Evolutionary conservation across 192 early-diverging fungal genomes (phyloP), one percentile per base, ranked within the genome.

Genomic region (Backusella australiensis): DNA sequence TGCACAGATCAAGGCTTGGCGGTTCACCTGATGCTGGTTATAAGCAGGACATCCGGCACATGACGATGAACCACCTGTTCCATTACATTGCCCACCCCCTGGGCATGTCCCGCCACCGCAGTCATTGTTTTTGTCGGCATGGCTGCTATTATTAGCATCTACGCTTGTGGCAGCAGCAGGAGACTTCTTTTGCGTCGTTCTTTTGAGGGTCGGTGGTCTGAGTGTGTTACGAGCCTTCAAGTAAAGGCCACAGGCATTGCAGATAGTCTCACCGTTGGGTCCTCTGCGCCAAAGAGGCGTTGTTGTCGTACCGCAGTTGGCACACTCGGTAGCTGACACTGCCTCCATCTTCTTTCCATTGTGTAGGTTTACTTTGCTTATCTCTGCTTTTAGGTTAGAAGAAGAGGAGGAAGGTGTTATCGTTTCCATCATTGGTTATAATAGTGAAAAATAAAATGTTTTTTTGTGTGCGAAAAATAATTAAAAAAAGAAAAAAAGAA

Each of bases 251-350:
- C 98, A 99, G 1, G 97, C 97, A 74, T 99, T 99, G 81, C 98
- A 99, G 53, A 99, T 93, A 19, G 95, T 92, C 68, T 95, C 92
- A 71, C 97, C 98, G 56, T 89, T 88, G 15, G 89, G 88, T 74
- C 94, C 91, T 66, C 96, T 85, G 29, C 98, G 85, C 98, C 98
- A 99, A 41, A 99, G 86, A 3, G 96, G 92, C 17, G 98, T 99
- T 11, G 91, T 90, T 12, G 91, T 97, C 0, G 95, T 97, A 12
- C 84, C 81, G 86, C 98, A 99, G 89, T 99, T 98, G 26, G 84
- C 84, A 86, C 96, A 98, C 38, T 79, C 82, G 6, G 88, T 89
- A 35, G 86, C 83, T 15, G 86, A 84, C 2, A 87, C 86, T 7
- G 36, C 32, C 12, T 67, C 63, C 21, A 71, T 71, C 29, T 71